A percentile compares a stretch with the other conserved stretches of the same genome.
phyloP scores from a whole-genome alignment of 805 yeast species.

The Candida palmyrensis region DNA sequence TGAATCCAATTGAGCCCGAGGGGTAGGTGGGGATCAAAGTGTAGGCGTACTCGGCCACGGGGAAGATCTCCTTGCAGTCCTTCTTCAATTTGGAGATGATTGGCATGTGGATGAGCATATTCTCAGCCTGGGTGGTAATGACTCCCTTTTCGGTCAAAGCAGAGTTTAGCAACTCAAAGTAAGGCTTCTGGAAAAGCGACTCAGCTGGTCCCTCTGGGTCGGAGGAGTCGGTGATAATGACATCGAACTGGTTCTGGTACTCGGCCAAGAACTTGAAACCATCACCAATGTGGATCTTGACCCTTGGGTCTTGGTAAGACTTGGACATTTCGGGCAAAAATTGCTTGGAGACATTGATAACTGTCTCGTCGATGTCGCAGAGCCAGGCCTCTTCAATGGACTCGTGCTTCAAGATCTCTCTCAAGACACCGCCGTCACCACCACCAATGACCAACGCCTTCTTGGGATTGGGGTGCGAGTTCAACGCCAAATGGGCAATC shows the following conservation, averaged over 20 bases:
- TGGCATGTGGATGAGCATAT: constrained; percentile 86
- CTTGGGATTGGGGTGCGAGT: constrained; percentile 92
- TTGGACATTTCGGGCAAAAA: constrained; percentile 85
- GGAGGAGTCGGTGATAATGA: constrained; percentile 93
- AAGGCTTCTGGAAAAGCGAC: constrained; percentile 85
- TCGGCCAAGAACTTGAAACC: constrained; percentile 94
- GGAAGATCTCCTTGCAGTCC: constrained; percentile 82
- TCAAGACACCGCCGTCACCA: constrained; percentile 97
- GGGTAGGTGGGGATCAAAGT: constrained; percentile 96
- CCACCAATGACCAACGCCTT: constrained; percentile 95
- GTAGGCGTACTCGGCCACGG: constrained; percentile 86
- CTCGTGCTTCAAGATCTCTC: constrained; percentile 90
- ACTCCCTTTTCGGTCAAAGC: constrained; percentile 95
- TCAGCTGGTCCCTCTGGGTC: constrained; percentile 99
- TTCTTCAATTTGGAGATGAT: constrained; percentile 77
- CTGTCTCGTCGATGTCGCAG: constrained; percentile 95
- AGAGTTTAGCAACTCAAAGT: constrained; percentile 74
- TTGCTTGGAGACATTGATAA: constrained; percentile 78
- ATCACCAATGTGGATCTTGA: constrained; percentile 86
- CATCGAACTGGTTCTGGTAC: constrained; percentile 82
- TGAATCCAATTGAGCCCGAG: constrained; percentile 96
- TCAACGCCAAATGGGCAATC: constrained; percentile 91
- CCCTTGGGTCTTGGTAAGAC: constrained; percentile 84
- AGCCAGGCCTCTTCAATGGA: constrained; percentile 82
- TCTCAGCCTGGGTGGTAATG: constrained; percentile 91